Evolutionary conservation across 305 asterid species (phyloP).

Genomic region (Galium porrigens): DNA sequence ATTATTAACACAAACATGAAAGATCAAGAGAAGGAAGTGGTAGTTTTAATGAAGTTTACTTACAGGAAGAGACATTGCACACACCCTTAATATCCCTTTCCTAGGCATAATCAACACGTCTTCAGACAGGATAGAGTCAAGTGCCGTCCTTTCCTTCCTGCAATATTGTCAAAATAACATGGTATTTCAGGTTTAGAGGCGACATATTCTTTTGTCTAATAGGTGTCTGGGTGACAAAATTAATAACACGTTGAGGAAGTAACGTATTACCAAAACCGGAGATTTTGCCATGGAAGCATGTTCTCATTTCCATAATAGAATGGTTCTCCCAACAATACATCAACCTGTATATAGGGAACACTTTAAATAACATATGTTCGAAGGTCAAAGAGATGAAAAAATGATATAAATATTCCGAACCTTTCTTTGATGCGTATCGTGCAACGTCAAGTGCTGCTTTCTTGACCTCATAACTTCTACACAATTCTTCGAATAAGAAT

Average conservation of each 20-base stretch:
- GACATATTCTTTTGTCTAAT: background rate
- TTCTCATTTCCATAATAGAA: slow-evolving; percentile 62
- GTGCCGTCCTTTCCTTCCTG: slow-evolving; percentile 64
- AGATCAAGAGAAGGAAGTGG: slow-evolving; percentile 5
- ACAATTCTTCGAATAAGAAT: slow-evolving; percentile 48
- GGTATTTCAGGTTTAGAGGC: slow-evolving; percentile 1
- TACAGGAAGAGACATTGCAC: slow-evolving; percentile 82
- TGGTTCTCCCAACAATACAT: slow-evolving; percentile 66
- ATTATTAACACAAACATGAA: slow-evolving; percentile 8
- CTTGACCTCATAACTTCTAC: slow-evolving; percentile 32
- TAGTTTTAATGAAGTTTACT: slow-evolving; percentile 12
- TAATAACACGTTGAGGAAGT: slow-evolving; percentile 7
- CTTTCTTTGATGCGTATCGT: slow-evolving; percentile 37
- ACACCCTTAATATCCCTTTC: slow-evolving; percentile 68
- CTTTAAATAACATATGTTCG: background rate
- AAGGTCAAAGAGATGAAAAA: slow-evolving; percentile 8
- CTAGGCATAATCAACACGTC: slow-evolving; percentile 59
- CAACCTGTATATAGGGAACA: slow-evolving; percentile 39
- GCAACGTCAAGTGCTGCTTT: slow-evolving; percentile 36
- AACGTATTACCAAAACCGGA: slow-evolving; percentile 66
- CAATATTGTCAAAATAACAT: slow-evolving; percentile 14
- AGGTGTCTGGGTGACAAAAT: background rate
- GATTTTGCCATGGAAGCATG: slow-evolving; percentile 77
- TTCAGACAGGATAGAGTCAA: slow-evolving; percentile 47
- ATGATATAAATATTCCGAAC: slow-evolving; percentile 21